Evolutionary conservation across 495 filamentous ascomycete genomes (phyloP), one percentile per base, ranked within the genome.

Genomic region (Aspergillus hancockii): DNA sequence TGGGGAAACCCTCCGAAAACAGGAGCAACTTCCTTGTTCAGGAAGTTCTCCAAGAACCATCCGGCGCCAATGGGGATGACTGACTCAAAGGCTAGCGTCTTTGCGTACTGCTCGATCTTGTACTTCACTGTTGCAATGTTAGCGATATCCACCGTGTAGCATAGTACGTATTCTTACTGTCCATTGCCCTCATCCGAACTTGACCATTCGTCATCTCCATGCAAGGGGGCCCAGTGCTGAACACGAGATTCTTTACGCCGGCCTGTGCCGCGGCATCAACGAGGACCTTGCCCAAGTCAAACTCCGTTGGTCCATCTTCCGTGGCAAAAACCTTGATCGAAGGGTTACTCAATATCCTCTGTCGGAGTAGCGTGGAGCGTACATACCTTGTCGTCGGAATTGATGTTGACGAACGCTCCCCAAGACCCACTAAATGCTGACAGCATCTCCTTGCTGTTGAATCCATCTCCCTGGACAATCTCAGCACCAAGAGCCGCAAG

Each of bases 401-500:
- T 73, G 22, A 63, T 70, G 55, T 73, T 75, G n/a, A 68, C 61
- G 58, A 70, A 75, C 2, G 58, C 62, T 6, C 64, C 70, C 68
- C 67, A 73, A 14, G 62, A 61, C 3, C 61, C 64, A 18, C 46
- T 23, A 40, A 75, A 71, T 14, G 66, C 71, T 1, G 55, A 22
- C 6, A 61, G 9, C 31, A 75, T 63, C 21, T 64, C 32, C 0
- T 58, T 53, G 1, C 4, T 52, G 40, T 76, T 67, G 43, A 79
- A 70, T 8, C 80, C 67, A 58, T 83, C 69, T 28, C 65, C 79
- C 22, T 65, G 43, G 9, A 82, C 73, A 9, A 85, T 60, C 34
- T 83, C 79, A 23, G 78, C 78, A 10, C 83, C 83, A 41, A 66
- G 67, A 14, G 64, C 52, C 13, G 51, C 57, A 50, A 79, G 71